Conservation (phyloP, 1,139 yeast species). For the Scheffersomyces parashehatae region DNA sequence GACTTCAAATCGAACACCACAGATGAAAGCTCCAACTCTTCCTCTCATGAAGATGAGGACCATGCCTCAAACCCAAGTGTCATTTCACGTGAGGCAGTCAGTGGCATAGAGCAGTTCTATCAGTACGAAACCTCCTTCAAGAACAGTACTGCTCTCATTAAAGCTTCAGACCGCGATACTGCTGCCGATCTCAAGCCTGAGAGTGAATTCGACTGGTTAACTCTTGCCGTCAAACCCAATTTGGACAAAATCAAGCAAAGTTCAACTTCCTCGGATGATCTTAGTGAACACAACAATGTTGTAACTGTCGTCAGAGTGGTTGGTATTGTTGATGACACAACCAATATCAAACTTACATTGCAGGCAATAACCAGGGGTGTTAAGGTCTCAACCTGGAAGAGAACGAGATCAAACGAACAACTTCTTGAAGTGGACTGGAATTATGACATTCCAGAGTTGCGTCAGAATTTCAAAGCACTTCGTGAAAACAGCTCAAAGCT, state of each 20-base stretch:
- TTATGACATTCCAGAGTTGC: slow-evolving; percentile 17
- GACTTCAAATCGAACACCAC: slow-evolving; percentile 24
- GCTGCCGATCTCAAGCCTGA: slow-evolving; percentile 10
- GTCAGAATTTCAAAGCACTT: slow-evolving; percentile 24
- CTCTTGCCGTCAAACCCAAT: slow-evolving; percentile 45
- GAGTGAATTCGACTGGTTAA: slow-evolving; percentile 38
- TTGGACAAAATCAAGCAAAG: slow-evolving; percentile 35
- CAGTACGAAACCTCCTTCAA: slow-evolving; percentile 19
- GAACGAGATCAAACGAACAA: slow-evolving; percentile 28
- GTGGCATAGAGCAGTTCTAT: slow-evolving; percentile 35
- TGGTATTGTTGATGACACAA: slow-evolving; percentile 49
- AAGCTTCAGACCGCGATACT: slow-evolving; percentile 5
- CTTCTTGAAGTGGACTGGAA: slow-evolving; percentile 31
- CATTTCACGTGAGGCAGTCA: slow-evolving; percentile 36
- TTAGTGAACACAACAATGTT: slow-evolving; percentile 19
- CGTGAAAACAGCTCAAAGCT: slow-evolving; percentile 26
- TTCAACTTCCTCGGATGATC: slow-evolving; percentile 11
- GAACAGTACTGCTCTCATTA: slow-evolving; percentile 3
- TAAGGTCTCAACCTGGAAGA: slow-evolving; percentile 12
- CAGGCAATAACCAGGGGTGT: slow-evolving; percentile 56
- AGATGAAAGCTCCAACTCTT: slow-evolving; percentile 1
- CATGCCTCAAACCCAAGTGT: slow-evolving; percentile 18
- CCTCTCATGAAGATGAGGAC: slow-evolving; percentile 11
- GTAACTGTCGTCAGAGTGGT: slow-evolving; percentile 53
- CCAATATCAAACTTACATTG: slow-evolving; percentile 48